Base-by-base conservation (phyloP, 768 basidiomycete species). In the Tylopilus balloui region DNA sequence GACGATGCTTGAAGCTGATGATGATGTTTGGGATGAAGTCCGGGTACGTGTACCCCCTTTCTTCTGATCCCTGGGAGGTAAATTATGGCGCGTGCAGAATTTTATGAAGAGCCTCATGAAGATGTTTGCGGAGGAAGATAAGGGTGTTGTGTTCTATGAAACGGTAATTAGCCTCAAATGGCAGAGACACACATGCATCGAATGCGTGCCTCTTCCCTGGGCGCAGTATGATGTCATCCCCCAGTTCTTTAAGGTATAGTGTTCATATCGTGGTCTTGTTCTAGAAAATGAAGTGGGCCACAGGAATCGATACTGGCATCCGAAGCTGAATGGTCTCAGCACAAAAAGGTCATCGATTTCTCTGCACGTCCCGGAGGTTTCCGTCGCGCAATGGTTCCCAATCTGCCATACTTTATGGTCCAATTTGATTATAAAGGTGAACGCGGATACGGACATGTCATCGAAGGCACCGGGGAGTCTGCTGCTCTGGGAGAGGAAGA, bases 361-460 rank as follows among this genome's bases (percentile, higher is more conserved):
- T 80, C 89, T 3, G 72, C 82, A 9, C 76, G 92, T 4, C 89
- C 92, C 1, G 94, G 95, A 15, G 95, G 95, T 3, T 98, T 98
- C 74, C 77, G 94, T 35, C 80, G 95, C 0, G 84, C 90, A 21
- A 89, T 99, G 87, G 95, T 99, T 11, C 84, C 94, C 3, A 96
- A 97, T 61, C 71, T 99, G 25, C 96, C 96, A 1, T 99, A 99
- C 69, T 99, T 99, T 61, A 95, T 94, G 91, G 89, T 98, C 7
- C 93, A 95, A 59, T 99, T 95, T 67, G 96, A 99, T 69, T 78
- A 98, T 69, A 97, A 94, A 61, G 93, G 96, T 21, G 93, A 97
- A 69, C 92, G 91, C 62, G 96, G 96, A 2, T 99, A 92, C 63
- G 96, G 96, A 0, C 96, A 99, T 68, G 90, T 99, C 53, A 96